Conservation (phyloP, 208 protist species). For the Acanthamoeba rhysodes region DNA sequence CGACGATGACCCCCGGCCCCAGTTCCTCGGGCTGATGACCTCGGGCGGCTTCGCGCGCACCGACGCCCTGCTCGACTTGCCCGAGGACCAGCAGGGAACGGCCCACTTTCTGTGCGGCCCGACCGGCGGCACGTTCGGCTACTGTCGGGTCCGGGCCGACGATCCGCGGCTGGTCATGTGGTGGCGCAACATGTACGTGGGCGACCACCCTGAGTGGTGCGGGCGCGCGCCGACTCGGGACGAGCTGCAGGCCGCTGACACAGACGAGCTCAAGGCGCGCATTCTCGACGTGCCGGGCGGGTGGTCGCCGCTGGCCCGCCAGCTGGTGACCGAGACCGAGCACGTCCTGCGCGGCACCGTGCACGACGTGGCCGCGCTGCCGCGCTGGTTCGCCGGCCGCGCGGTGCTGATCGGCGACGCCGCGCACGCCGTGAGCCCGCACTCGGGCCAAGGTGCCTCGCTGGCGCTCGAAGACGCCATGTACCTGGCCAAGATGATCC, state of each 20-base stretch:
- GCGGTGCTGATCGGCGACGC: constrained; percentile 19
- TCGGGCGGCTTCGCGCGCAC: background rate
- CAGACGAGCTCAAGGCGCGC: background rate
- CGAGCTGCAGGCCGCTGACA: constrained; percentile 36
- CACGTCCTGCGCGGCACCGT: constrained; percentile 19
- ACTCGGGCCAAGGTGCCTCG: constrained; percentile 8
- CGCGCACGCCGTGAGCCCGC: constrained; percentile 44
- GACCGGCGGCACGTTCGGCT: background rate
- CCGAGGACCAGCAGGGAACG: background rate
- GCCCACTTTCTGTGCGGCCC: constrained; percentile 3
- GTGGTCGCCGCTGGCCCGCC: background rate
- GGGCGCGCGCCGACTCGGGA: background rate
- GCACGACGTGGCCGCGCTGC: background rate
- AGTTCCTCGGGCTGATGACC: constrained; percentile 8
- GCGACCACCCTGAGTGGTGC: background rate
- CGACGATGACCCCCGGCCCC: background rate
- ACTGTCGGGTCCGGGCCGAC: background rate
- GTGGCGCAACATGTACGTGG: constrained; percentile 50
- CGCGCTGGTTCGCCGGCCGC: background rate
- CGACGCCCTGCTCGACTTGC: constrained; percentile 13
- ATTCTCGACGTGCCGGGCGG: constrained; percentile 42
- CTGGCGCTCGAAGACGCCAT: constrained; percentile 58
- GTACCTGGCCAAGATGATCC: constrained; percentile 38
- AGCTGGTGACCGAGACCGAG: constrained; percentile 26
- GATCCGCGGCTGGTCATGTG: constrained; percentile 49